Percentiles rank a stretch among this genome's conserved stretches.
Conservation (phyloP, 306 rosid genomes). For the Lathyrus tuberosus region DNA sequence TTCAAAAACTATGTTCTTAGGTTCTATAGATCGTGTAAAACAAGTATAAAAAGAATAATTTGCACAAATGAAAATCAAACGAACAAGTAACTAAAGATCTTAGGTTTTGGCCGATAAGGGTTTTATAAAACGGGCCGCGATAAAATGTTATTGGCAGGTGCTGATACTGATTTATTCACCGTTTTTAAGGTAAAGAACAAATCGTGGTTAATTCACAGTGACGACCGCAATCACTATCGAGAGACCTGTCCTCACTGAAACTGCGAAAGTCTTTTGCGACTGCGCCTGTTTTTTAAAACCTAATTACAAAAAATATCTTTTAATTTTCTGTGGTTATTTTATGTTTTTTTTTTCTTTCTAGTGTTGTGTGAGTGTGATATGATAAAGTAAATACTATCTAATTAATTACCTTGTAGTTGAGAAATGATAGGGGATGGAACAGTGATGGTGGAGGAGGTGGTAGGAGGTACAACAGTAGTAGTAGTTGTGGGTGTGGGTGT, state of each 20-base stretch:
- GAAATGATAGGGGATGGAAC: conserved; percentile 51
- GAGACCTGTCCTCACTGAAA: too few species aligned
- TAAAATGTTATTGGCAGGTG: too few species aligned
- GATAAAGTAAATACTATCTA: neutral
- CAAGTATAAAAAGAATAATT: neutral
- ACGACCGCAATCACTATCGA: too few species aligned
- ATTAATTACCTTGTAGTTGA: conserved; percentile 61
- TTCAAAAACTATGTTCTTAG: neutral
- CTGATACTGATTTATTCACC: too few species aligned
- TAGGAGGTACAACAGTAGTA: conserved; percentile 31
- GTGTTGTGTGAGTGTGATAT: neutral
- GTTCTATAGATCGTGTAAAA: neutral
- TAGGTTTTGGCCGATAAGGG: too few species aligned
- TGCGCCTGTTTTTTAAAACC: too few species aligned
- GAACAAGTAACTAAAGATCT: neutral
- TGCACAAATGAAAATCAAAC: neutral
- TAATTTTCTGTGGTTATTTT: neutral
- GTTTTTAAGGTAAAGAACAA: too few species aligned
- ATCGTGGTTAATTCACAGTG: too few species aligned
- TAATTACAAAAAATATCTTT: too few species aligned
- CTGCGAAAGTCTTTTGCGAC: too few species aligned
- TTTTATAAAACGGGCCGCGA: too few species aligned
- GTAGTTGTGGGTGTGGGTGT: conserved; percentile 39
- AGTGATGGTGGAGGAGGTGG: conserved; percentile 42
- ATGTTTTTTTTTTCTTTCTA: neutral